Evolutionary conservation across 2,329 filamentous ascomycete species (phyloP).

Genomic region (Sporothrix euskadiensis): DNA sequence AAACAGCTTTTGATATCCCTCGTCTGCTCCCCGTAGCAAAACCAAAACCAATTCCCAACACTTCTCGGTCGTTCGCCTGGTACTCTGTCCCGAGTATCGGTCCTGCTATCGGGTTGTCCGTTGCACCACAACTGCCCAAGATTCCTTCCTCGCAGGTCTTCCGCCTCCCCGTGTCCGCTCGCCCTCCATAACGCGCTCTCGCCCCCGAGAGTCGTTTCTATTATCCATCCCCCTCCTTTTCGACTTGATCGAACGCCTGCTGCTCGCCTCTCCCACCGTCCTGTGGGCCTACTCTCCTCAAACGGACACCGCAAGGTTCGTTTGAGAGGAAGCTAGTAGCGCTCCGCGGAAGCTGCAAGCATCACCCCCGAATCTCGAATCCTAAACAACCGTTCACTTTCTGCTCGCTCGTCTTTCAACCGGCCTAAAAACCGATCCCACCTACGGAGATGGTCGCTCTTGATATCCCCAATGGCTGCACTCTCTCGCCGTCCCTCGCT

Average conservation of each 20-base stretch:
- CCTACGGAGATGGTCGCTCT: constrained; percentile 75
- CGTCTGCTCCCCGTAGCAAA: not conserved
- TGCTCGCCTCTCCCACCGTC: constrained; percentile 84
- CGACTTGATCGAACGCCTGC: constrained; percentile 51
- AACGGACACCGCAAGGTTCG: constrained; percentile 90
- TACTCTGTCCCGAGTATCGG: constrained; percentile 63
- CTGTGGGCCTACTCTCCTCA: constrained; percentile 97
- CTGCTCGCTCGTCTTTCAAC: not conserved
- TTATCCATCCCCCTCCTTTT: constrained; percentile 34
- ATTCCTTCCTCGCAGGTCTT: constrained; percentile 86
- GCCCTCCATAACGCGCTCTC: constrained; percentile 81
- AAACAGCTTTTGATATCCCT: constrained; percentile 33
- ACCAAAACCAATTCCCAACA: constrained; percentile 33
- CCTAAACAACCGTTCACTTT: not conserved
- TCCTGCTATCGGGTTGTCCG: constrained; percentile 35
- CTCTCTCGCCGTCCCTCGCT: constrained; percentile 76
- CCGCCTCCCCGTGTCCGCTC: constrained; percentile 77
- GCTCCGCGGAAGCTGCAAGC: constrained; percentile 69
- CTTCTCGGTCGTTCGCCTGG: constrained; percentile 71
- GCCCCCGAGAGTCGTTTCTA: constrained; percentile 64
- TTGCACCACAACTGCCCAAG: constrained; percentile 62
- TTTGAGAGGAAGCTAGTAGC: constrained; percentile 98
- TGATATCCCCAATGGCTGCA: constrained; percentile 77
- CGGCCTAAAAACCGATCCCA: constrained; percentile 1
- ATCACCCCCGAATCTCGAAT: not conserved